Evolutionary conservation across 2,329 filamentous ascomycete genomes (phyloP).

Genomic region (Aspergillus caelatus): DNA sequence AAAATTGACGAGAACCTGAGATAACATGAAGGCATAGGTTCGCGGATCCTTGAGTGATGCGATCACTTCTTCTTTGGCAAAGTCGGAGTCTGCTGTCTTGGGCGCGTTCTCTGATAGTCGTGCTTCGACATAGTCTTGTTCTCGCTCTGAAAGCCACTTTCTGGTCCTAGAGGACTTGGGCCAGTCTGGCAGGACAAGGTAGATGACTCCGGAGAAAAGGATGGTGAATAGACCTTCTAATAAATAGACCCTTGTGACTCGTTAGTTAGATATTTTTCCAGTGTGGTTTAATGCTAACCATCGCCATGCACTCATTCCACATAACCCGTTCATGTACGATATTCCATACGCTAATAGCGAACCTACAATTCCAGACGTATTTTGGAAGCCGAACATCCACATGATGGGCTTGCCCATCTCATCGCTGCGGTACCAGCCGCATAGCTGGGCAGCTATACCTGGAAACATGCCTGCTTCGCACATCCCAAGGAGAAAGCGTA

Average conservation of each 20-base stretch:
- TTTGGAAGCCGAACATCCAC: slow-evolving; percentile 22
- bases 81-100: slow-evolving; percentile 10
- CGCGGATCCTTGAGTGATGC: slow-evolving; percentile 13
- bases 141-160: slow-evolving; percentile 18
- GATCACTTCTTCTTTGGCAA: slow-evolving; percentile 14
- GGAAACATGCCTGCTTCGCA: slow-evolving; percentile 19
- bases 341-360: slow-evolving; percentile 14
- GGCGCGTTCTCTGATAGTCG: slow-evolving; percentile 17
- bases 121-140: slow-evolving; percentile 17
- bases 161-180: slow-evolving; percentile 9
- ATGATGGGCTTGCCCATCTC: slow-evolving; percentile 19
- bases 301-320: slow-evolving; percentile 16
- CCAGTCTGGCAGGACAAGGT: slow-evolving; percentile 17
- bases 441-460: slow-evolving; percentile 16
- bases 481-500: slow-evolving; percentile 17
- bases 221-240: slow-evolving; percentile 19
- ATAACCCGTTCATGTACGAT: slow-evolving; percentile 17
- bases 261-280: neutral
- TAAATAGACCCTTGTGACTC: slow-evolving; percentile 13
- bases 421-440: slow-evolving; percentile 20
- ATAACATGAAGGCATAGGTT: slow-evolving; percentile 19
- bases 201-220: slow-evolving; percentile 14
- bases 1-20: slow-evolving; percentile 18
- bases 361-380: slow-evolving; percentile 15
- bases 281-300: neutral